phyloP scores from a whole-genome alignment of 2,329 filamentous ascomycete genomes.

The Aspergillus oerlinghausenensis region DNA sequence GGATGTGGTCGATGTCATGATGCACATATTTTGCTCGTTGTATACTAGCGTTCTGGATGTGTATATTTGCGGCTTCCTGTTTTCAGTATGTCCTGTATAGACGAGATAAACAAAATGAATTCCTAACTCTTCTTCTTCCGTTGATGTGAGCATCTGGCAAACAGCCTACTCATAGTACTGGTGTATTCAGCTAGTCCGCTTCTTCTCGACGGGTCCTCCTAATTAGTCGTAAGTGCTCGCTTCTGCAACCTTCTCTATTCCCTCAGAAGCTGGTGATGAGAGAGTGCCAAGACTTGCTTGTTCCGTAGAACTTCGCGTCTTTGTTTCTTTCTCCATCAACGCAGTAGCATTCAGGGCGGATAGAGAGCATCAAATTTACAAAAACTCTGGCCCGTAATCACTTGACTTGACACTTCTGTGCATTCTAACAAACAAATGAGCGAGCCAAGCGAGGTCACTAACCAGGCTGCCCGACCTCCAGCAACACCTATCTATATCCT shows the following conservation, averaged over 20 bases:
- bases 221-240: neutral
- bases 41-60: neutral
- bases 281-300: neutral
- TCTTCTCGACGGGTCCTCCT: neutral
- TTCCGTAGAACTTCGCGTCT: neutral
- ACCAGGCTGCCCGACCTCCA: constrained; percentile 33
- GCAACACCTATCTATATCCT: constrained; percentile 66
- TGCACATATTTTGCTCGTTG: neutral
- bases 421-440: constrained; percentile 7
- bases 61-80: neutral
- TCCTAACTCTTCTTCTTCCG: neutral
- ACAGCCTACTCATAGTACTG: too few species aligned
- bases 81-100: neutral
- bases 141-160: neutral
- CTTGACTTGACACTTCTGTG: neutral
- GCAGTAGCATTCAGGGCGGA: neutral
- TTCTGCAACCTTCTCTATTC: neutral
- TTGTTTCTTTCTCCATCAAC: neutral
- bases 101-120: neutral
- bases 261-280: neutral
- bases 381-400: neutral
- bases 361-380: neutral
- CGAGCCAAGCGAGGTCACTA: constrained; percentile 3
- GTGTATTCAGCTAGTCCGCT: too few species aligned
- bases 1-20: neutral